phyloP scores from a whole-genome alignment of 306 rosid species.

The Pterocarpus macrocarpus region DNA sequence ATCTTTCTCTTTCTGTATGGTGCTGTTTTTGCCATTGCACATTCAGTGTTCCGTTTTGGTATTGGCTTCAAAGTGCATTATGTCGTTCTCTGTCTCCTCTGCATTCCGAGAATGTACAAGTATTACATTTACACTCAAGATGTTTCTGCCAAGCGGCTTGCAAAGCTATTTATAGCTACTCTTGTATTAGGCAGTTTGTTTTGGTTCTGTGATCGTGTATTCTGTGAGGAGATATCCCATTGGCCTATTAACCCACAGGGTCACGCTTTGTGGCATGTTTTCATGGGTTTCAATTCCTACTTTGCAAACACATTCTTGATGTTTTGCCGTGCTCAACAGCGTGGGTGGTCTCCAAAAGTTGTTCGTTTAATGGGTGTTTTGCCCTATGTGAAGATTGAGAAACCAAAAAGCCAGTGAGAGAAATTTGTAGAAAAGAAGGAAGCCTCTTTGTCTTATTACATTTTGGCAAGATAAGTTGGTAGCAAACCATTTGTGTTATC shows the following conservation, averaged over 20 bases:
- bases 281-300: constrained; percentile 86
- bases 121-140: constrained; percentile 81
- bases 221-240: constrained; percentile 72
- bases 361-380: constrained; percentile 68
- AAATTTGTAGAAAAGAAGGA: constrained; percentile 40
- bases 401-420: constrained; percentile 81
- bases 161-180: constrained; percentile 68
- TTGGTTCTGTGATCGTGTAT: constrained; percentile 69
- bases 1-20: constrained; percentile 85
- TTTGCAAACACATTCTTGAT: constrained; percentile 85
- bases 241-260: constrained; percentile 86
- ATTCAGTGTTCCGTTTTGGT: constrained; percentile 64
- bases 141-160: constrained; percentile 70
- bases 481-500: constrained; percentile 41
- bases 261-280: constrained; percentile 87
- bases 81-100: constrained; percentile 72
- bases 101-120: constrained; percentile 89
- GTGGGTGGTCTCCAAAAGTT: constrained; percentile 81
- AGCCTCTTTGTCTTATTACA: constrained; percentile 48
- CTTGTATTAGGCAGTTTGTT: constrained; percentile 71
- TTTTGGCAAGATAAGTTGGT: constrained; percentile 47
- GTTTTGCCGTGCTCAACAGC: constrained; percentile 93
- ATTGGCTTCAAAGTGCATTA: constrained; percentile 82
- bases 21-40: constrained; percentile 70
- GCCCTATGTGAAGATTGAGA: constrained; percentile 85